Base-by-base conservation (phyloP, 2,329 filamentous ascomycete species). In the Phialemonium atrogriseum region DNA sequence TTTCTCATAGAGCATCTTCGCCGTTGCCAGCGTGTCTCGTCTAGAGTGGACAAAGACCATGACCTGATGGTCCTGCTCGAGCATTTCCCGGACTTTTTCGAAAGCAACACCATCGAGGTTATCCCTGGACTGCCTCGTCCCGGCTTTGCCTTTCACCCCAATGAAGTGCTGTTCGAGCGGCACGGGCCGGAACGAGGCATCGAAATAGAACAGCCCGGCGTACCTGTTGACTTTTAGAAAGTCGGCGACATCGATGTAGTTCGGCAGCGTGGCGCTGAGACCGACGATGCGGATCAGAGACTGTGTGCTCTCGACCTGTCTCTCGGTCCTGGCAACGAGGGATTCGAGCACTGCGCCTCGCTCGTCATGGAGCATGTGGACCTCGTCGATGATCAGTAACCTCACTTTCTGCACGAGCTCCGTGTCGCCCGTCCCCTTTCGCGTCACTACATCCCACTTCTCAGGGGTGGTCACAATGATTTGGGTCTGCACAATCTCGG, bases 21-120 rank as follows among this genome's bases (percentile, higher is more conserved):
- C 88, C 2, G 89, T 93, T 39, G 82, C 73, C 43, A 94, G 77
- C 0, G 93, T 98, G 46, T 99, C 93, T 52, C 94, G 88, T 16
- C 91, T 74, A 1, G 89, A 95, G 55, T 98, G 93, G 9, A 98
- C 93, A 55, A 99, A 98, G 0, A 99, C 89, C 93, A 99, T 98
- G 43, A 98, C 74, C 55, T 98, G 91, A 49, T 99, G 91, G n/a
- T 84, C 88, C 36, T 70, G 66, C 50, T 87, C 77, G 4, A 98
- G 68, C 88, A 98, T 95, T 32, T 91, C 83, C 44, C 79, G 81
- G 27, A 95, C 87, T 53, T 99, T 99, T 44, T 96, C 88, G 51
- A 93, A 98, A 0, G 86, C 78, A 3, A 86, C 79, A 15, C 70
- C 70, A 45, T 98, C 91, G 17, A 98, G 65, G 43, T 96, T 96